Evolutionary conservation across 179 eudicot genomes (phyloP).

Genomic region (Dionaea muscipula): DNA sequence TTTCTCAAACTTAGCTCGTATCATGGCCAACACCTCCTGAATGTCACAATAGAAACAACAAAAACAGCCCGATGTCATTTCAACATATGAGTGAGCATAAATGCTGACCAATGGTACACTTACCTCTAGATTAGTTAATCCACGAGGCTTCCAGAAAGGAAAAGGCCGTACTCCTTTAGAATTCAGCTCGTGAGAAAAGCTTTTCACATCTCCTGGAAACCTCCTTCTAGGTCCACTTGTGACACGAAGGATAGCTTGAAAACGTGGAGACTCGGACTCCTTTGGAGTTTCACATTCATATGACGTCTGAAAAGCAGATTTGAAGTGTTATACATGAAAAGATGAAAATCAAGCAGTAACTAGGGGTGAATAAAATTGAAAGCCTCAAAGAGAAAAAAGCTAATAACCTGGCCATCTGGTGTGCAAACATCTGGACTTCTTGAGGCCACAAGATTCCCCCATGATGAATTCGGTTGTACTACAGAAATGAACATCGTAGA

Average conservation of each 20-base stretch:
- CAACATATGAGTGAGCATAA: neutral
- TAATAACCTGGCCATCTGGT: conserved; percentile 73
- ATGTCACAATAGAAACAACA: conserved; percentile 6
- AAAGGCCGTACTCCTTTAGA: conserved; percentile 86
- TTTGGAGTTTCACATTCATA: conserved; percentile 92
- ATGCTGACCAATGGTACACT: conserved; percentile 7
- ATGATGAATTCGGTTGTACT: conserved; percentile 48
- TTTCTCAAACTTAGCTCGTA: conserved; percentile 85
- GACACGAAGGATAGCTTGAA: conserved; percentile 93
- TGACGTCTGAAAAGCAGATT: conserved; percentile 34
- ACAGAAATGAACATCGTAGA: conserved; percentile 10
- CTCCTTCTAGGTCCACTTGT: conserved; percentile 95
- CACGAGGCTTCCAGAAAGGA: conserved; percentile 94
- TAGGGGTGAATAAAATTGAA: neutral
- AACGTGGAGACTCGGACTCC: conserved; percentile 99
- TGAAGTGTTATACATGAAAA: conserved; percentile 4
- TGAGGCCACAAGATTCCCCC: conserved; percentile 52
- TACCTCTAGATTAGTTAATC: conserved; percentile 89
- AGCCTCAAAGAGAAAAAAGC: neutral
- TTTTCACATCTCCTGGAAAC: conserved; percentile 80
- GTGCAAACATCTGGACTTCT: conserved; percentile 57
- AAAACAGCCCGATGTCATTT: conserved; percentile 3
- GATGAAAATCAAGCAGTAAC: neutral
- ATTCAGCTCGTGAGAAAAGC: conserved; percentile 93
- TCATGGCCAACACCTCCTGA: conserved; percentile 91